Percentiles rank a stretch among this genome's conserved stretches.
Conservation (phyloP, 2,329 filamentous ascomycete genomes). For the Epichloe amarillans region DNA sequence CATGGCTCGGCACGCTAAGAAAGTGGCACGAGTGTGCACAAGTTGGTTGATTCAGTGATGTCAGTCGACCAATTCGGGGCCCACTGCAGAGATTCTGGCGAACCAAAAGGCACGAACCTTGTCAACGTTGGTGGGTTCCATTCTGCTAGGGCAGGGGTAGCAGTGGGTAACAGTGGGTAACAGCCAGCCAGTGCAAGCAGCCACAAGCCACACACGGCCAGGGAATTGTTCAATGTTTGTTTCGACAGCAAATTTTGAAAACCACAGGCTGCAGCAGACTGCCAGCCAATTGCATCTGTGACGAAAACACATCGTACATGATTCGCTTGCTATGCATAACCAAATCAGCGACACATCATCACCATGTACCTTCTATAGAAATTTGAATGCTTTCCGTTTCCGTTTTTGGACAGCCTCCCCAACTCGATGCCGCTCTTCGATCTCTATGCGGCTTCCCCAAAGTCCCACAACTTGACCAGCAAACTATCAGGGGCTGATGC, state of each 20-base stretch:
- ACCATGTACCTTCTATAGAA: background rate
- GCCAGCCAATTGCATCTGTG: too few relatives aligned
- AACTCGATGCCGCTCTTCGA: background rate
- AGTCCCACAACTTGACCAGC: slow-evolving; percentile 49
- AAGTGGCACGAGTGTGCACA: background rate
- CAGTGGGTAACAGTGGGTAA: too few relatives aligned
- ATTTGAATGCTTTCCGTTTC: background rate
- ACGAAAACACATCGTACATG: background rate
- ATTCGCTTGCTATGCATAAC: slow-evolving; percentile 3
- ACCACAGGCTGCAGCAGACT: too few relatives aligned
- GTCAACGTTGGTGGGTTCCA: too few relatives aligned
- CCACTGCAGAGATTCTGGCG: too few relatives aligned
- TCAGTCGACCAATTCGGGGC: background rate
- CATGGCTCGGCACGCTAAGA: background rate
- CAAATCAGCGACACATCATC: background rate
- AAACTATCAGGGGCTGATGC: slow-evolving; percentile 38
- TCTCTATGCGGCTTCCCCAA: slow-evolving; percentile 19
- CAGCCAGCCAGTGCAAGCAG: too few relatives aligned
- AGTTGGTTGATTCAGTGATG: slow-evolving; percentile 1
- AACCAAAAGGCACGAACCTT: too few relatives aligned
- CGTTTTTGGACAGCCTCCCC: background rate
- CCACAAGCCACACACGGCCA: too few relatives aligned
- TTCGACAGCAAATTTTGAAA: too few relatives aligned
- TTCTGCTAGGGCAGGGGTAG: too few relatives aligned
- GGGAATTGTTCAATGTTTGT: too few relatives aligned